Percentiles rank a stretch among this genome's conserved stretches.
These are phyloP conservation scores for Hypoxylon sp. DNA, from an alignment of 2,329 filamentous ascomycete species.

Conservation along the genomic window DNA sequence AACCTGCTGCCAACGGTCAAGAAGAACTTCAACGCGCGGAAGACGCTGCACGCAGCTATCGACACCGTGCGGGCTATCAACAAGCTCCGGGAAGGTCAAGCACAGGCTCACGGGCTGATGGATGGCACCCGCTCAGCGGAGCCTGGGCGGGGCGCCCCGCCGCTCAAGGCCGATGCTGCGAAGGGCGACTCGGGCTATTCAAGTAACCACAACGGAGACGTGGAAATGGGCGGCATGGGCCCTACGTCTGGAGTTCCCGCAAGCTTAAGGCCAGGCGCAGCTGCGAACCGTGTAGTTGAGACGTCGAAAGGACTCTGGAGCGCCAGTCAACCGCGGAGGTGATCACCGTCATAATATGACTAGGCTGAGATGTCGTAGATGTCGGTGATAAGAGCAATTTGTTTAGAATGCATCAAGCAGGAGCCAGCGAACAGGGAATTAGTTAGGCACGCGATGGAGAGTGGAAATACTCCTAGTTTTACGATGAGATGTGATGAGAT, in stretches of 20 bases:
- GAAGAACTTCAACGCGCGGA: conserved; percentile 81
- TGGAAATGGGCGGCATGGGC: conserved; percentile 64
- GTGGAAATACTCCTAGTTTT: conserved; percentile 7
- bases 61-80: conserved; percentile 80
- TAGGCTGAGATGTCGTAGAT: neutral
- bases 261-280: conserved; percentile 68
- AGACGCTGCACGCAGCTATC: conserved; percentile 78
- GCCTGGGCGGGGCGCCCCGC: conserved; percentile 59
- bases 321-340: conserved; percentile 52
- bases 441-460: conserved; percentile 4
- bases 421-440: conserved; percentile 24
- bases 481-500: conserved; percentile 27
- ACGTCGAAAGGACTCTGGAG: conserved; percentile 76
- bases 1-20: conserved; percentile 78
- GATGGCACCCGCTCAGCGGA: conserved; percentile 70
- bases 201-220: conserved; percentile 60
- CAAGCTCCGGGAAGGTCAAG: conserved; percentile 75
- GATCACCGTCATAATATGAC: conserved; percentile 19
- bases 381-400: conserved; percentile 2
- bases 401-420: conserved; percentile 40
- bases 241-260: conserved; percentile 60
- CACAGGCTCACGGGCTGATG: conserved; percentile 66
- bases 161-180: conserved; percentile 56
- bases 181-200: conserved; percentile 66
- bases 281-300: conserved; percentile 71